Evolutionary conservation across 441 rosid species (phyloP), one percentile per base, ranked within the genome.

Genomic region (Arabidopsis lyrata): DNA sequence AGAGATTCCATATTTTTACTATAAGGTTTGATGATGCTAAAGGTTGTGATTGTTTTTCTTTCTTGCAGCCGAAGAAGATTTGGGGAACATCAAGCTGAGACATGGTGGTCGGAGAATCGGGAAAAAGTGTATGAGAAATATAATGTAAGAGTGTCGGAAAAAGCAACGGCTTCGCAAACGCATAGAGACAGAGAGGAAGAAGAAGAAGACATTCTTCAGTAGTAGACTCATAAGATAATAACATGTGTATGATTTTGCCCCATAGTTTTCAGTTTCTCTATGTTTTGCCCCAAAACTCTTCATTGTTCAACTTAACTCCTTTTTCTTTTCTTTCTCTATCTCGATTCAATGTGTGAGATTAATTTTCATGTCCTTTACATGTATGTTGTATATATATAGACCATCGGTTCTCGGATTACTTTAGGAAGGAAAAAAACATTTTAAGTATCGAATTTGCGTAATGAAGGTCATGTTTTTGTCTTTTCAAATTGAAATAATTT

Each of bases 41-140:
- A 64, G 20, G 5, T 34, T 48, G 13, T 71, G 41, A 13, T 18
- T 41, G 66, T 4, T 27, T 32, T 2, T 45, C 54, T 8, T 31
- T 57, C 73, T 6, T 81, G 81, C 86, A 96, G 98, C 77, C 99
- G 97, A 57, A 84, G 95, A 84, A 91, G 92, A 80, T 95, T 93
- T 12, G 92, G 91, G 5, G 99, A 95, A 83, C 96, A 93, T 54
- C 97, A 95, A 83, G 99, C 98, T 0, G 96, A 93, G 82, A 86
- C 90, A 5, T 95, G 99, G 98, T 95, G 99, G 99, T 91, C 95
- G 47, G 97, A 96, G 82, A 96, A 93, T 69, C 90, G 98, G 0
- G 97, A 90, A 48, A 90, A 78, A 80, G 97, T 96, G 70, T 89
- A 91, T 38, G 96, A 93, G 78, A 84, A 76, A 72, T 91, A 91